Conservation (phyloP, 345 rosid species). For the Euphorbia pulcherrima region DNA sequence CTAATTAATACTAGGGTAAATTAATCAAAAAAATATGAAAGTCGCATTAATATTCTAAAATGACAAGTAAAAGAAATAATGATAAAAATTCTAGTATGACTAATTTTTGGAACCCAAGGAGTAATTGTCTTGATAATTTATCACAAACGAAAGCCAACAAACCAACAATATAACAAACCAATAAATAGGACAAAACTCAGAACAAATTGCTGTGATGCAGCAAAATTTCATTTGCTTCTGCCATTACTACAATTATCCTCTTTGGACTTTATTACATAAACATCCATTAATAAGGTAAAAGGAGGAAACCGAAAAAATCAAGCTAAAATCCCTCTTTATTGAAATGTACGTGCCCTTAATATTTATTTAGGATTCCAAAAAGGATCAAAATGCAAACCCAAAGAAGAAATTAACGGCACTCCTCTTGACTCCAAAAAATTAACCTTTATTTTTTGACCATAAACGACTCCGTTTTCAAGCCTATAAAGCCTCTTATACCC, state of each 20-base stretch:
- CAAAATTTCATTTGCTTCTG: not conserved
- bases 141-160: no score
- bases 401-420: constrained; percentile 56
- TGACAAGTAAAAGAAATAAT: no score
- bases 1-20: no score
- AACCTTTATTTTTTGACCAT: constrained; percentile 42
- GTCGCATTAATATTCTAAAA: no score
- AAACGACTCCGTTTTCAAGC: constrained; percentile 29
- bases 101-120: no score
- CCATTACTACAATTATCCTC: no score
- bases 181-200: not conserved
- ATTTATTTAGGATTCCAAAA: constrained; percentile 36
- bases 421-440: constrained; percentile 41
- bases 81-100: no score
- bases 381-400: constrained; percentile 63
- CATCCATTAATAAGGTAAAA: not conserved
- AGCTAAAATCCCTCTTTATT: not conserved
- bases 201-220: not conserved
- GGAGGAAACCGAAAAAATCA: not conserved
- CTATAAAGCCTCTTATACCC: constrained; percentile 64
- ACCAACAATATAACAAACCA: not conserved
- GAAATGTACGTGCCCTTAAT: not conserved
- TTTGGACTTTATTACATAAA: not conserved
- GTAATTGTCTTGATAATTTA: no score
- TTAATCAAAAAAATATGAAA: no score